phyloP scores from a whole-genome alignment of 768 basidiomycete species.

The Psilocybe cyanescens region DNA sequence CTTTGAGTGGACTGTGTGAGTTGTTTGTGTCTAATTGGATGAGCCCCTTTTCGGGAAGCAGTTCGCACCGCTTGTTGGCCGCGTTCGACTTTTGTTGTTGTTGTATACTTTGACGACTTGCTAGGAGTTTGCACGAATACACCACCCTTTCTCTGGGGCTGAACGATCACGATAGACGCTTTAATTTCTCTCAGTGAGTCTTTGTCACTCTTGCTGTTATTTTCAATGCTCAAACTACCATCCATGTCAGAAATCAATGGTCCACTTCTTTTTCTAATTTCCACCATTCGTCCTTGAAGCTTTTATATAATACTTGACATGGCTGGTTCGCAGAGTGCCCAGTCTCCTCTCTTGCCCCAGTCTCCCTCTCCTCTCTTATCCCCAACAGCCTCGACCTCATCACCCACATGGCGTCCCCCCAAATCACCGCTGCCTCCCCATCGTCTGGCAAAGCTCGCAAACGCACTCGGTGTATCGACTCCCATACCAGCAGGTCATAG shows the following conservation, averaged over 20 bases:
- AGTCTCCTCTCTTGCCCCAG: conserved; percentile 14
- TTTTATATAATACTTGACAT: conserved; percentile 8
- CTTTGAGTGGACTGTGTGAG: too few relatives aligned
- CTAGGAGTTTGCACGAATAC: background rate
- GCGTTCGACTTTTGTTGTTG: conserved; percentile 12
- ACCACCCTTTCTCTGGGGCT: too few relatives aligned
- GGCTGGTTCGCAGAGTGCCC: conserved; percentile 21
- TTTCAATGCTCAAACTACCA: background rate
- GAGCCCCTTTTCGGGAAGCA: conserved; percentile 16
- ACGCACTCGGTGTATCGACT: conserved; percentile 81
- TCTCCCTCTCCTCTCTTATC: conserved; percentile 28
- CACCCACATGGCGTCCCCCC: conserved; percentile 62
- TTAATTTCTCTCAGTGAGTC: conserved; percentile 16
- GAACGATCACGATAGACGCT: conserved; percentile 17
- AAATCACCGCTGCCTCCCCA: conserved; percentile 76
- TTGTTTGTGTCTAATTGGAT: background rate
- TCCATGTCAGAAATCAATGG: conserved; percentile 13
- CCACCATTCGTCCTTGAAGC: too few relatives aligned
- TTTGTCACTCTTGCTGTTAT: conserved; percentile 10
- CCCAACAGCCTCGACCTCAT: conserved; percentile 30
- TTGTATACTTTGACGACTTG: background rate
- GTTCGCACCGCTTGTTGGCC: conserved; percentile 21
- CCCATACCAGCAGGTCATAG: conserved; percentile 61
- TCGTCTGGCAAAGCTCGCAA: conserved; percentile 81
- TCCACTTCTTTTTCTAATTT: conserved; percentile 14